Conservation (phyloP, 345 rosid genomes). For the Leavenworthia alabamica region DNA sequence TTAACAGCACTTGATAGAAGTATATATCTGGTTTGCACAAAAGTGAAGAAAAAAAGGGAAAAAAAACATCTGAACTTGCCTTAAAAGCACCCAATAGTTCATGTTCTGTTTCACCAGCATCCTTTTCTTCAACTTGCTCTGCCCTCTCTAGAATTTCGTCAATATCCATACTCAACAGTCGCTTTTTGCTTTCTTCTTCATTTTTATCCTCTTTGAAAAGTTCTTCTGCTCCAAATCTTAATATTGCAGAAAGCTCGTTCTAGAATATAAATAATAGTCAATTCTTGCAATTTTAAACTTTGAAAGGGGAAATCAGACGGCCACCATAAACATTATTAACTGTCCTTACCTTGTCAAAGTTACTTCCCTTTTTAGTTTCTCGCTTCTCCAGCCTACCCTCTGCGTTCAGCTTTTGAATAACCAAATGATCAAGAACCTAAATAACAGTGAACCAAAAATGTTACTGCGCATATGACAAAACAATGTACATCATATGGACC, state of each 20-base stretch:
- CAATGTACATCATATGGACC: not conserved
- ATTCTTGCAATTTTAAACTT: not conserved
- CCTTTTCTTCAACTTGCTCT: conserved; percentile 91
- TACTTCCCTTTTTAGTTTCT: conserved; percentile 84
- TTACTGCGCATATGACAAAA: conserved; percentile 6
- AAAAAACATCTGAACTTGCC: conserved; percentile 42
- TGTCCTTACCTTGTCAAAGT: conserved; percentile 80
- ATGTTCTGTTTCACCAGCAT: conserved; percentile 51
- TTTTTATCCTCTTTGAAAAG: conserved; percentile 92
- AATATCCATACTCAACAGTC: conserved; percentile 86
- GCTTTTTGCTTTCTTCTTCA: conserved; percentile 95
- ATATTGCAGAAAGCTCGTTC: conserved; percentile 97
- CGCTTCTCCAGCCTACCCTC: conserved; percentile 99
- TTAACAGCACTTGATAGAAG: not conserved
- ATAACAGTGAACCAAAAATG: conserved; percentile 21
- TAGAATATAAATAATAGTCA: conserved; percentile 20
- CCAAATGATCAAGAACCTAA: conserved; percentile 97
- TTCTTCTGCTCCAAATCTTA: conserved; percentile 99
- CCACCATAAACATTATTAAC: not conserved
- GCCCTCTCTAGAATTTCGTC: conserved; percentile 98
- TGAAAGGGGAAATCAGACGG: not conserved
- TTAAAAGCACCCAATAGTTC: conserved; percentile 95
- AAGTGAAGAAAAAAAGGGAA: not conserved
- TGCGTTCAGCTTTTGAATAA: conserved; percentile 96
- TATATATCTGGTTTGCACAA: conserved; percentile 1